These are phyloP conservation scores for Theobroma cacao DNA, from an alignment of 345 rosid genomes.

Conservation along the genomic window DNA sequence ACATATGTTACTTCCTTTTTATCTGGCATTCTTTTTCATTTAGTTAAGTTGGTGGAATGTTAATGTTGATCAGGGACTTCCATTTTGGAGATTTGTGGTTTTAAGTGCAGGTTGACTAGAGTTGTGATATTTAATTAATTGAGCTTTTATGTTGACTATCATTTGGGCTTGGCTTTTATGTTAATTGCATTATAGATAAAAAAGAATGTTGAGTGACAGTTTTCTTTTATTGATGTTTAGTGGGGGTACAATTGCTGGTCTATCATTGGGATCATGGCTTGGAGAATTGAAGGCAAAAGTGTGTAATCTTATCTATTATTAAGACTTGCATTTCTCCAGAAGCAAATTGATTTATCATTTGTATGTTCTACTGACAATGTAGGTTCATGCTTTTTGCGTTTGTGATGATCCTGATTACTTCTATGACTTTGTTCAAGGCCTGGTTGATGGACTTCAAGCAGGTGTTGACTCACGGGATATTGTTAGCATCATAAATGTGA, in stretches of 20 bases:
- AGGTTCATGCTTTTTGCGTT: constrained; percentile 95
- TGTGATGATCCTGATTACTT: constrained; percentile 95
- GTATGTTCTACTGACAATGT: constrained; percentile 16
- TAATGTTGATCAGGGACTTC: background rate
- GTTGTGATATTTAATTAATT: background rate
- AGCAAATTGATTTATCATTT: constrained; percentile 9
- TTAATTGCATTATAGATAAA: background rate
- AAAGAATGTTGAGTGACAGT: background rate
- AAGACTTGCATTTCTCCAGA: background rate
- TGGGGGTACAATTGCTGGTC: constrained; percentile 91
- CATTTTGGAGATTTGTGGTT: background rate
- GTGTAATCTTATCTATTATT: constrained; percentile 14
- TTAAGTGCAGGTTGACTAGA: background rate
- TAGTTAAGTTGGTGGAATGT: background rate
- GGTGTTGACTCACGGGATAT: constrained; percentile 69
- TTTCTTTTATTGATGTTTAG: constrained; percentile 36
- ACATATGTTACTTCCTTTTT: background rate
- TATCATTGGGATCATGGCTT: constrained; percentile 73
- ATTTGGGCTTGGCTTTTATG: background rate
- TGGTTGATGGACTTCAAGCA: constrained; percentile 75
- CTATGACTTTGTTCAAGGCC: constrained; percentile 78
- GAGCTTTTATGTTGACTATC: background rate
- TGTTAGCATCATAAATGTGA: constrained; percentile 65
- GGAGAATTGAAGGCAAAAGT: constrained; percentile 85
- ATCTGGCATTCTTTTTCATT: background rate